Percentiles rank a stretch among this genome's conserved stretches.
Conservation (phyloP, 2,329 filamentous ascomycete species). For the Cladosporium sphaerospermum region DNA sequence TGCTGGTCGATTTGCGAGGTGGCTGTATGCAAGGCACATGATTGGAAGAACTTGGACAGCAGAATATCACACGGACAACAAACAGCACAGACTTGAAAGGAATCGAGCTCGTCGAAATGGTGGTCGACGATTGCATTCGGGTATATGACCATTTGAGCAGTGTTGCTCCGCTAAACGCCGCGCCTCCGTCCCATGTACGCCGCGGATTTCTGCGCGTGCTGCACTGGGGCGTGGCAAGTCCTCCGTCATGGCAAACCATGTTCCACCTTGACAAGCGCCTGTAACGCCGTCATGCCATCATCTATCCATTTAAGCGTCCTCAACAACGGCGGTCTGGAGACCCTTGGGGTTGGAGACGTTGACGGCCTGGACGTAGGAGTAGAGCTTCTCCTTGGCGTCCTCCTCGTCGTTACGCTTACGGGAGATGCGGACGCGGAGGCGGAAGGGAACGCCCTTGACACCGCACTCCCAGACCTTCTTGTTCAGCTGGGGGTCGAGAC, state of each 20-base stretch:
- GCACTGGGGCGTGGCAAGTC: slow-evolving; percentile 7
- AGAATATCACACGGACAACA: too few relatives aligned
- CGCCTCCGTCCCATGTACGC: slow-evolving; percentile 8
- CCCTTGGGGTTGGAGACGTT: slow-evolving; percentile 99
- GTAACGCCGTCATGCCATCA: slow-evolving; percentile 10
- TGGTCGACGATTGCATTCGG: slow-evolving; percentile 12
- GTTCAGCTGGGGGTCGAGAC: slow-evolving; percentile 97
- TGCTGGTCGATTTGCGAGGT: too few relatives aligned
- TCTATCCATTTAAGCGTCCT: slow-evolving; percentile 47
- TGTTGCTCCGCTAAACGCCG: slow-evolving; percentile 5
- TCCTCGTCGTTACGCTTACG: slow-evolving; percentile 99
- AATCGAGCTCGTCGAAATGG: slow-evolving; percentile 11
- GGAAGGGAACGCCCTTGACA: slow-evolving; percentile 97
- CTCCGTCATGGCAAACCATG: slow-evolving; percentile 10
- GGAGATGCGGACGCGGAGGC: slow-evolving; percentile 95
- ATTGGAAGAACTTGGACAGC: too few relatives aligned
- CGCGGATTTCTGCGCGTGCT: slow-evolving; percentile 8
- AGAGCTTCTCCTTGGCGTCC: slow-evolving; percentile 98
- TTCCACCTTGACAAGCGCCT: slow-evolving; percentile 11
- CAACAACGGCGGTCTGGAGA: slow-evolving; percentile 83
- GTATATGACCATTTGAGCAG: slow-evolving; percentile 10
- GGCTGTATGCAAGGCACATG: too few relatives aligned
- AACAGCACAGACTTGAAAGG: neutral
- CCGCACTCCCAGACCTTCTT: slow-evolving; percentile 99
- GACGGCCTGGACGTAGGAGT: slow-evolving; percentile 99